Evolutionary conservation across 2,329 filamentous ascomycete species (phyloP), one percentile per base, ranked within the genome.

Genomic region (Pochonia chlamydosporia): DNA sequence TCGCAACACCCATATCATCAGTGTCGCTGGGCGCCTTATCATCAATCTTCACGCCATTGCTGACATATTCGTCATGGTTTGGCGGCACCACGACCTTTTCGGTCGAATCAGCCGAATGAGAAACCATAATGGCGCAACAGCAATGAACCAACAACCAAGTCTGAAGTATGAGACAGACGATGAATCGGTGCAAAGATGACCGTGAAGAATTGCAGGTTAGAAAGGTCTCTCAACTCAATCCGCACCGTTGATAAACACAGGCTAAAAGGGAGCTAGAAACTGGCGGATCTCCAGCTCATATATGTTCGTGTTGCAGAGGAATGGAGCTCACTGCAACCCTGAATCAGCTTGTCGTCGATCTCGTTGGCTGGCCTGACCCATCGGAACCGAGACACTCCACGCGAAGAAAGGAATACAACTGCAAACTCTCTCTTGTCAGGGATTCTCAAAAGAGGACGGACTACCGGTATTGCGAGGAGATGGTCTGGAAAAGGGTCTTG

Each of bases 21-120:
- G n/a, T 45, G n/a, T 45, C 25, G 43, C 43, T 40, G 24, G 13
- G 18, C 8, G 21, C 24, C n/a, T 45, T 45, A 13, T 31, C 33
- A 13, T 31, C 23, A 13, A 40, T 4, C 6, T 5, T 24, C 8
- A 14, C 33, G 43, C 14, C 33, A 5, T 36, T 1, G n/a, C 18
- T 9, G 3, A 24, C 18, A n/a, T 37, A 45, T 30, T 26, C 35
- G 3, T 45, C 33, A 37, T 40, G 33, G 5, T 23, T 33, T 4
- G 35, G n/a, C 10, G 35, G 5, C 24, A 31, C 23, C 3, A 11
- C 33, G 10, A 18, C 35, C 43, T 45, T 40, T 11, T 45, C 43
- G 23, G 35, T 30, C 21, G 25, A 33, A 3, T 30, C 25, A 25
- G 24, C 18, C 24, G 35, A 40, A 16, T 24, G 35, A 5, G 43